A percentile compares a stretch with the other conserved stretches of the same genome.
Conservation (phyloP, 805 yeast species). For the Saturnispora ahearnii region DNA sequence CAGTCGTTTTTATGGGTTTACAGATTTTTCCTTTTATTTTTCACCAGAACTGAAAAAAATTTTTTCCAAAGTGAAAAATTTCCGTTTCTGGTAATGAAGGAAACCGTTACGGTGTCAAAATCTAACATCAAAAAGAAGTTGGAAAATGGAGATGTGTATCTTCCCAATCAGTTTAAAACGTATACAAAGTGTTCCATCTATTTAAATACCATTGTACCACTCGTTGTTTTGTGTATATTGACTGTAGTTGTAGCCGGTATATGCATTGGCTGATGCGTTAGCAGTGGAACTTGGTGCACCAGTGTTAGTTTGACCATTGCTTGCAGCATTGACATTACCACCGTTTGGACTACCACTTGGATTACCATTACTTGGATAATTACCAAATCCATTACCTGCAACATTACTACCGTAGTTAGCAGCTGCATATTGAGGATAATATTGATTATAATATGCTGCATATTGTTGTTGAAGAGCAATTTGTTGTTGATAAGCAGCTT, state of each 20-base stretch:
- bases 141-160: background rate
- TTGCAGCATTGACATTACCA: background rate
- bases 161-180: conserved; percentile 1
- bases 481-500: conserved; percentile 16
- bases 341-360: background rate
- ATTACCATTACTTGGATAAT: conserved; percentile 1
- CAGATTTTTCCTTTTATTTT: background rate
- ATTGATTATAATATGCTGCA: conserved; percentile 8
- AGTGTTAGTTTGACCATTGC: background rate
- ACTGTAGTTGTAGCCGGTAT: background rate
- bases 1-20: background rate
- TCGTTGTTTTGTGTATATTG: conserved; percentile 3
- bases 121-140: too few relatives aligned
- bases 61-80: background rate
- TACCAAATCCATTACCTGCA: background rate
- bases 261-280: background rate
- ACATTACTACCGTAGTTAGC: conserved; percentile 4
- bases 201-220: conserved; percentile 5
- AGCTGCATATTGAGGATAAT: background rate
- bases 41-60: background rate
- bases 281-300: background rate
- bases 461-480: conserved; percentile 13
- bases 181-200: background rate
- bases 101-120: background rate
- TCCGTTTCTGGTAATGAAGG: background rate